Base-by-base conservation (phyloP, 2,329 filamentous ascomycete species). In the Cercospora beticola region DNA sequence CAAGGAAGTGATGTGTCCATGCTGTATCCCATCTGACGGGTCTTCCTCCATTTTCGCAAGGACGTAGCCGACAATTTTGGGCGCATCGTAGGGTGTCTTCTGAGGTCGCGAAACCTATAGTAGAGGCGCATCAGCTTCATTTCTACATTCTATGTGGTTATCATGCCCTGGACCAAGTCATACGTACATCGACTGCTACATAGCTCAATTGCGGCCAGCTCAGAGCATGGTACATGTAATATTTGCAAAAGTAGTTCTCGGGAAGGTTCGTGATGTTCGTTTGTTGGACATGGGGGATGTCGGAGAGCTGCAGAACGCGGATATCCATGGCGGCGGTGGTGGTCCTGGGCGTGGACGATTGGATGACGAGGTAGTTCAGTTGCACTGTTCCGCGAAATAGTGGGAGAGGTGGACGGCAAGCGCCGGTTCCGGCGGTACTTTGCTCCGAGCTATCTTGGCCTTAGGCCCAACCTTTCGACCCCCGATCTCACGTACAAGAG, bases 201-300 rank as follows among this genome's bases (percentile, higher is more conserved):
- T 94, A 98, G 82, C 91, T 94, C 73, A 99, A 89, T 83, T 98
- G 94, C 57, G 95, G 95, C 95, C 95, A 99, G 76, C 93, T 97
- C 74, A 98, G 89, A 16, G 94, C 94, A 83, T 99, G 95, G 87
- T 99, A 99, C 78, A 99, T 89, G 85, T 99, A 99, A 87, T 99
- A 99, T 87, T 99, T 99, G 83, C 97, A 92, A 81, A 98, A 98
- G 88, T 99, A 99, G 86, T 99, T 99, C 83, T 99, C 95, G 73
- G 95, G 95, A 64, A 99, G 87, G 85, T 99, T 99, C 81, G 96
- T 97, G 80, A 99, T 94, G 85, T 99, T 98, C 79, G 94, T 94
- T 82, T 96, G 93, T 84, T 99, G 95, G 79, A 99, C 93, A 79
- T 95, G 90, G 74, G 92, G 92, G 73, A 96, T 92, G 82, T 96